Percentiles rank a stretch among this genome's conserved stretches.
These are phyloP conservation scores for Domatiomyces catenatus DNA, from an alignment of 2,329 filamentous ascomycete genomes.

Conservation along the genomic window DNA sequence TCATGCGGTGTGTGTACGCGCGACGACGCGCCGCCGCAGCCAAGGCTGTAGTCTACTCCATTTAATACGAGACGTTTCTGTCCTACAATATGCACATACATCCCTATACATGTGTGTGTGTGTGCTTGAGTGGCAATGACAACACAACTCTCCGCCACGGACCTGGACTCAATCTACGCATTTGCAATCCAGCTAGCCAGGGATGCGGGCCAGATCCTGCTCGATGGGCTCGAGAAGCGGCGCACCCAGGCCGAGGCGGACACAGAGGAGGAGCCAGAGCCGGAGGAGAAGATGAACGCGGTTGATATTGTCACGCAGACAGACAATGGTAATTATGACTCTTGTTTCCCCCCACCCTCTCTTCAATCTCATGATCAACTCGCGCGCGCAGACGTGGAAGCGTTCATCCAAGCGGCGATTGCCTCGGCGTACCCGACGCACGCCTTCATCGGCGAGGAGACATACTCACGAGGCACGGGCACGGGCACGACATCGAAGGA, in stretches of 20 bases:
- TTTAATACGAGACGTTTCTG: no score
- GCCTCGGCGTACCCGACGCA: conserved; percentile 47
- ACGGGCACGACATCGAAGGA: conserved; percentile 36
- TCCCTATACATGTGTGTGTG: no score
- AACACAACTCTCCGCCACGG: conserved; percentile 18
- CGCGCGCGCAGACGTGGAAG: conserved; percentile 53
- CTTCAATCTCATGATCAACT: background rate
- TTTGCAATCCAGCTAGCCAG: conserved; percentile 58
- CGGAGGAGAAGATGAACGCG: conserved; percentile 55
- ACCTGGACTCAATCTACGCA: conserved; percentile 50
- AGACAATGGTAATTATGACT: conserved; percentile 43
- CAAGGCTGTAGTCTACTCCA: no score
- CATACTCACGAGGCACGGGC: conserved; percentile 46
- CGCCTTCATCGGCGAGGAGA: conserved; percentile 65
- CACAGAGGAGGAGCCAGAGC: conserved; percentile 23
- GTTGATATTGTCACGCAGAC: conserved; percentile 67
- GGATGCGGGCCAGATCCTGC: conserved; percentile 52
- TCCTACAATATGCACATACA: no score
- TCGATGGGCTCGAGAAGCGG: conserved; percentile 46
- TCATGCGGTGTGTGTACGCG: no score
- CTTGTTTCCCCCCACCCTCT: background rate
- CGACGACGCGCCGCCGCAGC: no score
- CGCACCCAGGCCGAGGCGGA: conserved; percentile 21
- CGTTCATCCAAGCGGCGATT: conserved; percentile 50
- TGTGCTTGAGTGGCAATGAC: background rate